A percentile compares a stretch with the other conserved stretches of the same genome.
Conservation (phyloP, 164 flowering plant genomes). For the grape (Vitis vinifera) region DNA sequence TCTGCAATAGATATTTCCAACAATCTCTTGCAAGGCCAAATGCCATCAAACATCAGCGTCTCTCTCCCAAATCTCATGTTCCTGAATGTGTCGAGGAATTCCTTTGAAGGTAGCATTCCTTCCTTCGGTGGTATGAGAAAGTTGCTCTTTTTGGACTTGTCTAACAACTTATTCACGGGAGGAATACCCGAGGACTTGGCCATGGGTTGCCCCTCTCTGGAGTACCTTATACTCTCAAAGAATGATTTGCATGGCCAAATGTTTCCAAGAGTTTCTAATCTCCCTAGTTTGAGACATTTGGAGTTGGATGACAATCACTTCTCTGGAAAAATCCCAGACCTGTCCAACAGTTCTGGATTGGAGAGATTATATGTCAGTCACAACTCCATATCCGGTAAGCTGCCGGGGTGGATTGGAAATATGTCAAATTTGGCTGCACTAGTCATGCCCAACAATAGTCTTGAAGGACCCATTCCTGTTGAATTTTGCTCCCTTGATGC, state of each 20-base stretch:
- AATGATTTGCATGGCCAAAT: slow-evolving; percentile 9
- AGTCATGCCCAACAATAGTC: not conserved
- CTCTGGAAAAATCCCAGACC: not conserved
- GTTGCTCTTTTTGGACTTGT: not conserved
- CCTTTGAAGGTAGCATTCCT: slow-evolving; percentile 8
- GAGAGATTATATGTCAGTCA: not conserved
- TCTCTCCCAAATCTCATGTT: not conserved
- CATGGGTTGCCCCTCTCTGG: not conserved
- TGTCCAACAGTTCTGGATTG: not conserved
- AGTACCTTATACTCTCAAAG: not conserved
- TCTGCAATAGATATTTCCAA: not conserved
- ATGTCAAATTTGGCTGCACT: not conserved
- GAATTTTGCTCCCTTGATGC: not conserved
- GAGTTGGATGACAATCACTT: slow-evolving; percentile 4
- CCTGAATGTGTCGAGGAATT: slow-evolving; percentile 6
- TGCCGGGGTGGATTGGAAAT: slow-evolving; percentile 5
- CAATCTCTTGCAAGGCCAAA: not conserved
- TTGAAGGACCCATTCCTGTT: not conserved
- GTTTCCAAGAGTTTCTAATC: slow-evolving; percentile 4
- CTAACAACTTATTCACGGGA: slow-evolving; percentile 4
- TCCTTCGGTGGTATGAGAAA: slow-evolving; percentile 3
- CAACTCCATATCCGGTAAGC: not conserved
- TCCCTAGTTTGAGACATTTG: not conserved
- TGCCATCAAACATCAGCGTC: slow-evolving; percentile 1
- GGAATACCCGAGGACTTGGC: not conserved